Percentiles rank a stretch among this genome's conserved stretches.
Conservation (phyloP, 2,329 filamentous ascomycete species). For the Westerdykella ornata region DNA sequence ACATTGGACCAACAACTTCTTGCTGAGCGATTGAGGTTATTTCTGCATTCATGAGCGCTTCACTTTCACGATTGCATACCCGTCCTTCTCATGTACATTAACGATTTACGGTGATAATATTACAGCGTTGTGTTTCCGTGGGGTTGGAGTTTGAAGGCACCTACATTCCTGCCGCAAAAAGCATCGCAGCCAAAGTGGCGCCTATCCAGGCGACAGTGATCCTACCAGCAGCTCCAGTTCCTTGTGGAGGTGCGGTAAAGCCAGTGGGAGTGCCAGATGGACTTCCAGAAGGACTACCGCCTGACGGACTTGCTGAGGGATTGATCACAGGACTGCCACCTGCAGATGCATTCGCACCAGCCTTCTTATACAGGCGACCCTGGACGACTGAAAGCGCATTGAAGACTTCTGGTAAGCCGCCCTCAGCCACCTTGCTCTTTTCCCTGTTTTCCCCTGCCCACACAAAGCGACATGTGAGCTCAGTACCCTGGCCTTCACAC, state of each 20-base stretch:
- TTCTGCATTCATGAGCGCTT: too few relatives aligned
- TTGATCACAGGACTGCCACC: background rate
- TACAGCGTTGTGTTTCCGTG: too few relatives aligned
- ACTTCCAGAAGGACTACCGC: too few relatives aligned
- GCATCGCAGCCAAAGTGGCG: background rate
- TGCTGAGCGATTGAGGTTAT: too few relatives aligned
- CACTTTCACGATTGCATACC: too few relatives aligned
- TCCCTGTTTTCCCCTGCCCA: constrained; percentile 8
- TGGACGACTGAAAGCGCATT: constrained; percentile 21
- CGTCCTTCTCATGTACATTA: too few relatives aligned
- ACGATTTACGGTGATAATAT: too few relatives aligned
- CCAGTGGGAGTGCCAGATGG: too few relatives aligned
- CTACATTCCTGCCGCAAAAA: background rate
- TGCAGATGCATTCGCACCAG: background rate
- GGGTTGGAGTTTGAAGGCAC: background rate
- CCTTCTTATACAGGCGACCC: constrained; percentile 15
- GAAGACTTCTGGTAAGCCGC: constrained; percentile 15
- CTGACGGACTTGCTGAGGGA: too few relatives aligned
- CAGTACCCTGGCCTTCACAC: constrained; percentile 8
- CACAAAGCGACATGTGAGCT: constrained; percentile 10
- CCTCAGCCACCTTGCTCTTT: constrained; percentile 2
- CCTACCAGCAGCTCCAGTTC: background rate
- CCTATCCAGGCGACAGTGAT: background rate
- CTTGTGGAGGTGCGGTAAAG: background rate
- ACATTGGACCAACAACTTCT: too few relatives aligned